These are phyloP conservation scores for Paecilomyces sp. DNA, from an alignment of 2,329 filamentous ascomycete genomes.

Conservation along the genomic window DNA sequence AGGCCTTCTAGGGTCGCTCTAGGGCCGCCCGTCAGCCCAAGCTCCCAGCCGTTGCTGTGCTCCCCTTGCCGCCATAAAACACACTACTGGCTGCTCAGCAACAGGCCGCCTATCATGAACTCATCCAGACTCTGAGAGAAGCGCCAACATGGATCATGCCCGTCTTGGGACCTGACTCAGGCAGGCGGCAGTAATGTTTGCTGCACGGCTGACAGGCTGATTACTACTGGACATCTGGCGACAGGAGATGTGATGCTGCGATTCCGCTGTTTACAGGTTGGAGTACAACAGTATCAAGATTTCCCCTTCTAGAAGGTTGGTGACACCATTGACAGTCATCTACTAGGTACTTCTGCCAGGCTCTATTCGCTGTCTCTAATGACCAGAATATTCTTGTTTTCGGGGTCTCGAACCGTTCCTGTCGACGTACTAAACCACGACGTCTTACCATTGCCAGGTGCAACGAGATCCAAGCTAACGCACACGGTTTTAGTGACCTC, in stretches of 20 bases:
- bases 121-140: conserved; percentile 10
- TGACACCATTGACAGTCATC: too few relatives aligned
- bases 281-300: background rate
- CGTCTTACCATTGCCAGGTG: background rate
- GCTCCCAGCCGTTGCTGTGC: conserved; percentile 23
- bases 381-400: background rate
- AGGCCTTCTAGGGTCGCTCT: background rate
- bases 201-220: background rate
- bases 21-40: background rate
- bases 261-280: background rate
- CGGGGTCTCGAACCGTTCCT: background rate
- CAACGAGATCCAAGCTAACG: conserved; percentile 1
- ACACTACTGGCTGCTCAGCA: conserved; percentile 25
- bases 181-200: background rate
- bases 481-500: background rate
- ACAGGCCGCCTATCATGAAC: conserved; percentile 24
- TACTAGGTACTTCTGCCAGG: background rate
- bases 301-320: background rate
- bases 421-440: background rate
- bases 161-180: conserved; percentile 8
- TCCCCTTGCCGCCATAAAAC: conserved; percentile 29
- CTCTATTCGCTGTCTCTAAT: background rate
- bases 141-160: conserved; percentile 13
- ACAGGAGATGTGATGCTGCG: background rate
- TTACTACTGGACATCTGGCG: background rate